Evolutionary conservation across 1,139 yeast genomes (phyloP), one percentile per base, ranked within the genome.

Genomic region (Hyphopichia wangnamkhiaoensis): DNA sequence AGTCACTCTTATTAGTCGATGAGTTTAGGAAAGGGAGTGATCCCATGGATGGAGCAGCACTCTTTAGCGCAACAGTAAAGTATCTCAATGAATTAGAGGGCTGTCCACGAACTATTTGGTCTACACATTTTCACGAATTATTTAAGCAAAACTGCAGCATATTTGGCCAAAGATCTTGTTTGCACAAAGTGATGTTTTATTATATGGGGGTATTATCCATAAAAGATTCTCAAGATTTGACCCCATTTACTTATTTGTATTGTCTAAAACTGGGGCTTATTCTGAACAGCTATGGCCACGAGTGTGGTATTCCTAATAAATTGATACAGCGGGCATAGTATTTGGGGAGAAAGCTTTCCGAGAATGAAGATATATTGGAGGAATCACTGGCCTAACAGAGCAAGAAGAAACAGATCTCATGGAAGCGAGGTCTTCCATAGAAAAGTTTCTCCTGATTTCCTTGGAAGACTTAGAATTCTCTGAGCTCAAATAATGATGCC

Each of bases 11-110:
- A 2, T 47, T 76, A 6, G 59, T 76, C 17, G 80, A 76, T 52
- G 81, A 76, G 45, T 74, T 72, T 54, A 81, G 80, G 0, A 70
- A 74, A 38, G 81, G 80, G 0, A 75, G 78, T 1, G 76, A 71
- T 49, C 47, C 61, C 1, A 44, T 59, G 24, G 77, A 74, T 45
- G 79, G 79, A 0, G 74, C 75, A 0, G 63, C 76, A 0, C 41
- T 74, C 13, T 61, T 72, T 42, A 76, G 74, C 1, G 53, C 74
- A 0, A 49, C 67, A 10, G 46, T 74, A 10, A 56, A 56, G 18
- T 43, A 53, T 14, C 44, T 70, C 6, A 34, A 43, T 9, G 43
- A 53, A 1, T 32, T 39, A 2, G 31, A 37, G 0, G 30, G 24
- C 0, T 48, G 67, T 26, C 68, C 75, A 0, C 51, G 68, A 34